Evolutionary conservation across 2,329 filamentous ascomycete species (phyloP).

Genomic region (Stagonosporopsis chrysanthemi): DNA sequence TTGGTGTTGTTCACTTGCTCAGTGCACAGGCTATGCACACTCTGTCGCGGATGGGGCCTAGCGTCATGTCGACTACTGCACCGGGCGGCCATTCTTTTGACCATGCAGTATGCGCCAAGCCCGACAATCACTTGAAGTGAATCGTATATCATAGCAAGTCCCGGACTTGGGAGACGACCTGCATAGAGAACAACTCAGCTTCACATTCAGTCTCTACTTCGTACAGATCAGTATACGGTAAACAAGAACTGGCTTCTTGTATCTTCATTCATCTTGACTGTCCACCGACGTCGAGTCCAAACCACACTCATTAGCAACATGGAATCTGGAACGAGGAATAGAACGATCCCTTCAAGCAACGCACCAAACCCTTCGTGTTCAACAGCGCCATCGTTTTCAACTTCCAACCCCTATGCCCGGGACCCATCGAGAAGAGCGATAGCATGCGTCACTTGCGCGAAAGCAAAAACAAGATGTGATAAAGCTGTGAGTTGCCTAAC

Average conservation of each 20-base stretch:
- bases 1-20: constrained; percentile 18
- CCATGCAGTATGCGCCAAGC: constrained; percentile 28
- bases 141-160: constrained; percentile 37
- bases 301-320: constrained; percentile 19
- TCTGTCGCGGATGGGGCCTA: constrained; percentile 27
- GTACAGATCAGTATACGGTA: not conserved
- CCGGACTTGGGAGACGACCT: constrained; percentile 23
- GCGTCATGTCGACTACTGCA: constrained; percentile 33
- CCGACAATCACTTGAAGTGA: constrained; percentile 26
- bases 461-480: constrained; percentile 50
- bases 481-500: constrained; percentile 37
- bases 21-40: constrained; percentile 27
- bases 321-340: constrained; percentile 25
- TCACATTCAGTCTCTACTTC: constrained; percentile 10
- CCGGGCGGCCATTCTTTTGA: constrained; percentile 35
- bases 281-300: not conserved
- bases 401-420: constrained; percentile 39
- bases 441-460: constrained; percentile 50
- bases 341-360: constrained; percentile 23
- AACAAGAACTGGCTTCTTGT: not conserved
- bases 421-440: constrained; percentile 47
- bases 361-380: constrained; percentile 21
- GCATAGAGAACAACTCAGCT: constrained; percentile 12
- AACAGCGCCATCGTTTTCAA: not conserved
- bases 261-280: not conserved